Conservation (phyloP, 192 early-diverging fungal genomes). For the Linnemannia exigua region DNA sequence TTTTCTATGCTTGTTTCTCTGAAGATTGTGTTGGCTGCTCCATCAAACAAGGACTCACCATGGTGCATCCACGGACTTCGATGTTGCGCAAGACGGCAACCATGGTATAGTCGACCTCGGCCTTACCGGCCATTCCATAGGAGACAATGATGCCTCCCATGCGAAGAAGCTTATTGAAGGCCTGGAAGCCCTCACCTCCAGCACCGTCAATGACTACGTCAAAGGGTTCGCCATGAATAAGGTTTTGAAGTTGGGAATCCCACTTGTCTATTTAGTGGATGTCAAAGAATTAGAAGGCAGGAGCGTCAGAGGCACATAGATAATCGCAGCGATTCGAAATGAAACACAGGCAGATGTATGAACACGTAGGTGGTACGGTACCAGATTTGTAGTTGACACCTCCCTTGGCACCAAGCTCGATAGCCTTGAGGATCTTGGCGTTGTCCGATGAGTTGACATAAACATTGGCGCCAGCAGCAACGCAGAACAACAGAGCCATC, state of each 20-base stretch:
- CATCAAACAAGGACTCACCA: constrained; percentile 40
- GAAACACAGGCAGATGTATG: constrained; percentile 9
- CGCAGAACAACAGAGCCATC: constrained; percentile 72
- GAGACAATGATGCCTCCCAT: constrained; percentile 63
- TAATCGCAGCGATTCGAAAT: constrained; percentile 1
- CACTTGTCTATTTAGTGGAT: constrained; percentile 14
- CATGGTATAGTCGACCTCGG: constrained; percentile 48
- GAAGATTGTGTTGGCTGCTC: constrained; percentile 13
- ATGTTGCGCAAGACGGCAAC: constrained; percentile 66
- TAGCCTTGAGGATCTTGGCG: constrained; percentile 70
- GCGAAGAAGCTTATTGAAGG: constrained; percentile 59
- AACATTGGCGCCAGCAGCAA: constrained; percentile 74
- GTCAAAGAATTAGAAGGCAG: constrained; percentile 6
- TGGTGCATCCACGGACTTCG: constrained; percentile 67
- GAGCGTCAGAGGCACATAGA: background rate
- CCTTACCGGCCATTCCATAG: background rate
- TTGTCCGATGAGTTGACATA: constrained; percentile 71
- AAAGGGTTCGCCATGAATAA: constrained; percentile 39
- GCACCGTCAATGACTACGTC: constrained; percentile 74
- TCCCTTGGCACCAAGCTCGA: constrained; percentile 70
- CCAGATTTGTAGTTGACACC: constrained; percentile 75
- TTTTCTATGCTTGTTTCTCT: constrained; percentile 15
- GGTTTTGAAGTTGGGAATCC: background rate
- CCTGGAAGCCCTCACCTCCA: constrained; percentile 57
- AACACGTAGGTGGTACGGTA: constrained; percentile 18